These are phyloP conservation scores for Metschnikowia continentalis DNA, from an alignment of 805 yeast genomes.

Conservation along the genomic window DNA sequence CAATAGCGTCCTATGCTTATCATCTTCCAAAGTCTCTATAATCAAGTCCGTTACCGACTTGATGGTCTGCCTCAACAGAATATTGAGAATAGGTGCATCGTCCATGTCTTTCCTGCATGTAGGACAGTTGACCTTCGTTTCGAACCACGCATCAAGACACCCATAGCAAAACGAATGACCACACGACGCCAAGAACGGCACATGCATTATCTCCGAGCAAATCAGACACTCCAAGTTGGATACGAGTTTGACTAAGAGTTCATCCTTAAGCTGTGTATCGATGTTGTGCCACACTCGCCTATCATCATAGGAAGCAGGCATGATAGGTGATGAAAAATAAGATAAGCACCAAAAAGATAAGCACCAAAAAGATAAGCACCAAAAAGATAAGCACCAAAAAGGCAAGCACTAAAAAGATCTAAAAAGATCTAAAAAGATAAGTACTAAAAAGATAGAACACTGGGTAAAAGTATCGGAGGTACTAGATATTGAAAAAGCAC, in stretches of 20 bases:
- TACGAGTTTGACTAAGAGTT: conserved; percentile 18
- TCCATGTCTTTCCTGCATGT: conserved; percentile 52
- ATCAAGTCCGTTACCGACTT: conserved; percentile 35
- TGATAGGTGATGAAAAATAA: background rate
- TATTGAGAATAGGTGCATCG: conserved; percentile 50
- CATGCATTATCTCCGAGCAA: conserved; percentile 65
- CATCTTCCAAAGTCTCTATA: conserved; percentile 27
- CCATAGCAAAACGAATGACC: conserved; percentile 75
- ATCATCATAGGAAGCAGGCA: conserved; percentile 16
- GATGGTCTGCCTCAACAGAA: conserved; percentile 46
- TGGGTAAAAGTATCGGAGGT: too few species aligned
- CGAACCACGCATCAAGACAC: conserved; percentile 61
- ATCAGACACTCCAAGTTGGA: conserved; percentile 51
- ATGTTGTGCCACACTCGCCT: conserved; percentile 13
- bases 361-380: too few species aligned
- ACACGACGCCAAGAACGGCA: conserved; percentile 60
- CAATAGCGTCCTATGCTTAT: conserved; percentile 21
- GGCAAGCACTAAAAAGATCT: too few species aligned
- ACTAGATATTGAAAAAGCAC: too few species aligned
- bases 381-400: too few species aligned
- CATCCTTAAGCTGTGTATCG: conserved; percentile 21
- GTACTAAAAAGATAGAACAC: too few species aligned
- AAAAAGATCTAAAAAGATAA: too few species aligned
- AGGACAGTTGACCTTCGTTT: conserved; percentile 59
- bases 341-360: too few species aligned